Conservation (phyloP, 371 early-diverging fungal species). For the Mucor velutinosus region DNA sequence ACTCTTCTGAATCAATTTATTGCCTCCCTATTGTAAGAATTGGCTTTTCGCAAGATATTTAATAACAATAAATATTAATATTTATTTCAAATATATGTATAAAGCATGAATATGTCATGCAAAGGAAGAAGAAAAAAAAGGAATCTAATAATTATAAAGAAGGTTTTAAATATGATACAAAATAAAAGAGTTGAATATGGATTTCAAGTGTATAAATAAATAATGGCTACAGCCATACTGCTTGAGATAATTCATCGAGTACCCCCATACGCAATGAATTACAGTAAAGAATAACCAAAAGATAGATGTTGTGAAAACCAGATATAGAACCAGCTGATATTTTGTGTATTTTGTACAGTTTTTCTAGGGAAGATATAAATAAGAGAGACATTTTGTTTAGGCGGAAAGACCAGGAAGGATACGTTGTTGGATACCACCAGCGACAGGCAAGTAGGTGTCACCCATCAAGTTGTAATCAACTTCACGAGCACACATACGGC, state of each 20-base stretch:
- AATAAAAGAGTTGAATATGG: background rate
- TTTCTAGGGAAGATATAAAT: background rate
- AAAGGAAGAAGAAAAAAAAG: background rate
- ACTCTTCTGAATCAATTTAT: too few relatives aligned
- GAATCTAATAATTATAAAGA: background rate
- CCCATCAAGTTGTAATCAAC: conserved; percentile 84
- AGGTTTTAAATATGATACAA: background rate
- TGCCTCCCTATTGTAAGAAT: too few relatives aligned
- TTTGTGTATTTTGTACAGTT: conserved; percentile 1
- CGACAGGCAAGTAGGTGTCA: conserved; percentile 66
- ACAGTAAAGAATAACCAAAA: background rate
- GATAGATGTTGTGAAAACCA: background rate
- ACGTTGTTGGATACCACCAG: conserved; percentile 71
- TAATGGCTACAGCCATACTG: background rate
- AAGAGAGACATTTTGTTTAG: background rate
- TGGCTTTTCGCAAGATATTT: too few relatives aligned
- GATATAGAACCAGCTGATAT: background rate
- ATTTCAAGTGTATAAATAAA: background rate
- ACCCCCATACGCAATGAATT: conserved; percentile 12
- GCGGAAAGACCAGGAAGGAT: conserved; percentile 5
- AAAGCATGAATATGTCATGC: background rate
- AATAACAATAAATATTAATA: too few relatives aligned
- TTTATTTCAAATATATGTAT: background rate
- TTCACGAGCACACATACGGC: conserved; percentile 93
- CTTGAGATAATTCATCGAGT: background rate